Evolutionary conservation across 2,329 filamentous ascomycete species (phyloP).

Genomic region (Hortaea werneckii): DNA sequence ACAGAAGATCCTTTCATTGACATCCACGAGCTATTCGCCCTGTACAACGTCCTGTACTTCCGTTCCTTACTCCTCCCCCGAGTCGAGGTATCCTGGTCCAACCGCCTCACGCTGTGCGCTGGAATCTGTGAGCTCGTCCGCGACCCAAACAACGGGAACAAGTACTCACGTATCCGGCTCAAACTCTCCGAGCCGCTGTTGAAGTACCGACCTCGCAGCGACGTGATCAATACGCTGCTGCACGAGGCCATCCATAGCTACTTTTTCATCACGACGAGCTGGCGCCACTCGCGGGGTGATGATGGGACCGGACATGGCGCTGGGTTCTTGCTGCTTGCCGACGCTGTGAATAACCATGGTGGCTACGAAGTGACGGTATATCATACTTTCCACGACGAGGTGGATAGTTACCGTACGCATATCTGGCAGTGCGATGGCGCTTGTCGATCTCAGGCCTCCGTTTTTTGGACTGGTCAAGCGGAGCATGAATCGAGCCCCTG

Average conservation of each 20-base stretch:
- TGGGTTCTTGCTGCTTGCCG: conserved; percentile 34
- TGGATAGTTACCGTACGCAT: conserved; percentile 36
- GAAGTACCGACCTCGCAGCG: conserved; percentile 33
- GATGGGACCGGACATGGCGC: conserved; percentile 33
- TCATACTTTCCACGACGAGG: conserved; percentile 38
- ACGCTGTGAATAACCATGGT: conserved; percentile 36
- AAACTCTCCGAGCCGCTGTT: conserved; percentile 36
- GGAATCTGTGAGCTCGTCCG: conserved; percentile 36
- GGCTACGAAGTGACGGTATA: conserved; percentile 32
- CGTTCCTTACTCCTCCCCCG: conserved; percentile 28
- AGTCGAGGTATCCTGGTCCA: conserved; percentile 36
- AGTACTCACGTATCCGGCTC: conserved; percentile 30
- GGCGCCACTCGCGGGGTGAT: conserved; percentile 32
- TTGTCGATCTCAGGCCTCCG: conserved; percentile 29
- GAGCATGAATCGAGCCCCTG: conserved; percentile 36
- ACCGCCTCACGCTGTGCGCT: conserved; percentile 35
- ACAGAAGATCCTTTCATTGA: conserved; percentile 30
- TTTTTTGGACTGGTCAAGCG: conserved; percentile 37
- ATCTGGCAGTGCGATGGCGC: conserved; percentile 36
- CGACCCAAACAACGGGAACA: conserved; percentile 24
- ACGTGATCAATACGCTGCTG: conserved; percentile 35
- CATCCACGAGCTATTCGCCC: conserved; percentile 30
- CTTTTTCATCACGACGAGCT: conserved; percentile 37
- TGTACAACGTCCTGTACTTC: conserved; percentile 36
- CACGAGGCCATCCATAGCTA: conserved; percentile 38